Base-by-base conservation (phyloP, 169 alveolate genomes). In the Plasmodium knowlesi region DNA sequence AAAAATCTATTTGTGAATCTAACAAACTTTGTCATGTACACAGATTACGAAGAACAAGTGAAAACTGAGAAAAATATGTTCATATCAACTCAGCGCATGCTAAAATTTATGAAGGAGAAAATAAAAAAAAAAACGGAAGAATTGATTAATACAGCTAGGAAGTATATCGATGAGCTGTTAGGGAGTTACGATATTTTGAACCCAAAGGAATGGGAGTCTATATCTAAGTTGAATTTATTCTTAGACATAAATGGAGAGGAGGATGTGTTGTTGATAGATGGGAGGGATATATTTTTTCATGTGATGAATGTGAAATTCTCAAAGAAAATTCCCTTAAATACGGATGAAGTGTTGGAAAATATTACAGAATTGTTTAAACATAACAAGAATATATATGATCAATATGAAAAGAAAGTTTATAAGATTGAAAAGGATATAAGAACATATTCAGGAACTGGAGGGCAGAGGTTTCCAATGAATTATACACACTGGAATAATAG, bases 401-500 rank as follows among this genome's bases (percentile, higher is more conserved):
- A 43, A 3, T 79, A 79, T 43, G 28, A 41, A 79, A 79, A 79
- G 43, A 43, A 79, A 30, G 43, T 79, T 39, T n/a, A 3, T 28
- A 79, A 79, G 30, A 32, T 79, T 34, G 84, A 79, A 22, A 50
- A 79, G 57, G 84, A 79, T 9, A 79, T 79, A 41, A 41, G 41
- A 41, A 30, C 61, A 16, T 79, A 41, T 30, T 79, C 43, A 79
- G 84, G 39, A 10, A 41, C 43, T 19, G 84, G 84, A 41, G 84
- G 84, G 25, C 41, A 79, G 2, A n/a, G 84, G 12, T 79, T 79
- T 22, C 84, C 84, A 5, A 2, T 79, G 57, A 28, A 79, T 43
- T 79, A 43, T 28, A 79, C 84, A 1, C 84, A 79, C 4, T 79
- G 84, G 84, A 79, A 79, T 79, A 79, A 79, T 79, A 39, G 70